Evolutionary conservation across 495 filamentous ascomycete species (phyloP), one percentile per base, ranked within the genome.

Genomic region (Talaromyces ruber): DNA sequence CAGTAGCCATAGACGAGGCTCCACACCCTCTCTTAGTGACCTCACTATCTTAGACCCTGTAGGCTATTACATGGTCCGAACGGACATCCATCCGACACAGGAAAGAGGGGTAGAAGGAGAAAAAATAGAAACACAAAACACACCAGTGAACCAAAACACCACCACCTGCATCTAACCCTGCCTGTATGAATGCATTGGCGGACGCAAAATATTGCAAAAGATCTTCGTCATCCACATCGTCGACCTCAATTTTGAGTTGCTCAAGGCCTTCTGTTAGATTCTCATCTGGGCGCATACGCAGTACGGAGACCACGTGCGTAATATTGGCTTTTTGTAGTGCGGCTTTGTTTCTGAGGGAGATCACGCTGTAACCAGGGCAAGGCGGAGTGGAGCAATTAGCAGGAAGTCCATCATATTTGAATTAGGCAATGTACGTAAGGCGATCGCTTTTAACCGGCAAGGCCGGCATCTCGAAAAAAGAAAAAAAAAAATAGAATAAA

Each of bases 221-320:
- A 68, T 98, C 90, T 65, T 92, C 88, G 69, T 96, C 89, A 14
- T 89, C 88, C 51, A 88, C 82, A 78, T 97, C 94, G 75, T 97
- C 90, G 34, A 96, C 85, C 63, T 92, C 86, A 67, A 98, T 87
- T 64, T 81, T 80, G 63, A 88, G 80, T 70, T 95, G 92, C 62
- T 86, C 74, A 69, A 86, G 91, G 16, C 58, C 29, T 28, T 77
- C 72, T 1, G 63, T 69, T 25, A 72, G 69, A 59, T 79, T 67
- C 56, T 82, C 70, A 58, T 85, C 80, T 58, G 84, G 76, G 39
- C 83, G 79, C 54, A 86, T 73, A 39, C 82, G 77, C 60, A 94
- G 69, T 62, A 91, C 91, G 2, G 93, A 96, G n/a, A 98, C 76
- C 37, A 98, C 80, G 74, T 97, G 93, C 2, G 92, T 97, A 71